Evolutionary conservation across 106 monocot species (phyloP).

Genomic region (Gastrodia elata): DNA sequence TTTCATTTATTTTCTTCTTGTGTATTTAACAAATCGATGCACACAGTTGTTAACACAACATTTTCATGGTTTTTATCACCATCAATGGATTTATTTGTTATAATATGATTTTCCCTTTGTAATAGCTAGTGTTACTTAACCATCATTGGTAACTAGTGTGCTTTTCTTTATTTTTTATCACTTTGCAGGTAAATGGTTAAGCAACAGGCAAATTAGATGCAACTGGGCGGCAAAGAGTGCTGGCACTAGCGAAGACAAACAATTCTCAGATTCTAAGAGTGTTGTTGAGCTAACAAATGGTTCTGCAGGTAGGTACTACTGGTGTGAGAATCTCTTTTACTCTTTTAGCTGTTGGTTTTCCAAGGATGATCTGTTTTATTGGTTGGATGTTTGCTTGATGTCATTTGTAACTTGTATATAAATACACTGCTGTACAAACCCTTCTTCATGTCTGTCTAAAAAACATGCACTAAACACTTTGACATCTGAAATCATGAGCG

Average conservation of each 20-base stretch:
- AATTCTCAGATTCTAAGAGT: conserved; percentile 42
- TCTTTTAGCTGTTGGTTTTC: not conserved
- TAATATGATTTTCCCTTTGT: not conserved
- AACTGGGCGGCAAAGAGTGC: conserved; percentile 91
- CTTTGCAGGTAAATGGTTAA: conserved; percentile 74
- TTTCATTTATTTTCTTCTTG: not conserved
- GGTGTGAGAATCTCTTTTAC: not conserved
- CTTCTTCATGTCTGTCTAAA: no score
- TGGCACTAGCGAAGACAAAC: conserved; percentile 45
- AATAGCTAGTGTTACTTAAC: not conserved
- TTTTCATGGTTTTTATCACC: not conserved
- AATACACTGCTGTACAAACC: not conserved
- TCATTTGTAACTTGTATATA: not conserved
- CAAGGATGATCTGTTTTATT: not conserved
- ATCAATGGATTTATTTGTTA: not conserved
- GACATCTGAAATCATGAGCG: not conserved
- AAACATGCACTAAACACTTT: no score
- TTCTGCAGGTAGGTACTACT: conserved; percentile 30
- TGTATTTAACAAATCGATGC: not conserved
- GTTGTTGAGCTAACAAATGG: conserved; percentile 40
- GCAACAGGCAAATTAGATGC: conserved; percentile 87
- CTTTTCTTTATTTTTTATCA: not conserved
- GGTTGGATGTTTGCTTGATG: not conserved
- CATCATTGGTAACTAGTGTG: not conserved
- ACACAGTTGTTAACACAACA: not conserved